These are phyloP conservation scores for Spizellomyces punctatus DNA, from an alignment of 192 early-diverging fungal species.

Conservation along the genomic window DNA sequence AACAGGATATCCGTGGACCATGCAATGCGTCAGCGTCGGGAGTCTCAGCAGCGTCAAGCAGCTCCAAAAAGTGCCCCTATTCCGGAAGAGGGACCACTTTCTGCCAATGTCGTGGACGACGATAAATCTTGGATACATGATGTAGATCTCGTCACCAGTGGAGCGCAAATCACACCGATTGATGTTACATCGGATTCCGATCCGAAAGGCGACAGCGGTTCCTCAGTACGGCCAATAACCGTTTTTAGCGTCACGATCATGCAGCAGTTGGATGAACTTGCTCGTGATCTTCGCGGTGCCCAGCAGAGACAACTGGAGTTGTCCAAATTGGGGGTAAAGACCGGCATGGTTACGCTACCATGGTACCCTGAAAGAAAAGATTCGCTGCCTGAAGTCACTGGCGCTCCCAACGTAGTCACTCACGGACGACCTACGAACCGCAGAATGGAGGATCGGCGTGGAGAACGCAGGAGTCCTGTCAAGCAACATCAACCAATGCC, in stretches of 20 bases:
- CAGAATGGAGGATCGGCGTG: no score
- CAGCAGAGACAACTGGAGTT: not conserved
- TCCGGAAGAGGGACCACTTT: not conserved
- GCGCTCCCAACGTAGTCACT: no score
- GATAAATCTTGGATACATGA: not conserved
- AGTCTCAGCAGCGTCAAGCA: not conserved
- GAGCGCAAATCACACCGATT: not conserved
- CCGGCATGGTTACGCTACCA: no score
- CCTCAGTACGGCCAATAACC: not conserved
- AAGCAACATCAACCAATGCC: no score
- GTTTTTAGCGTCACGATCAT: not conserved
- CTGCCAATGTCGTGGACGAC: not conserved
- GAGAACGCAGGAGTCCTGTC: no score
- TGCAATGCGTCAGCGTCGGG: not conserved
- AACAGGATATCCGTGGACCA: not conserved
- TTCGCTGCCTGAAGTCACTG: no score
- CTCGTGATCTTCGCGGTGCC: not conserved
- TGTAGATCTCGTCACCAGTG: not conserved
- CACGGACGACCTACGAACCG: no score
- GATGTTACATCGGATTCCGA: not conserved
- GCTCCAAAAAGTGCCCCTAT: not conserved
- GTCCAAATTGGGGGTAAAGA: no score
- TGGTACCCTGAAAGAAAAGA: no score
- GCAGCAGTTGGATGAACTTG: slow-evolving; percentile 14
- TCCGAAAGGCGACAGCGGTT: no score